These are phyloP conservation scores for Castanea mollissima DNA, from an alignment of 306 rosid genomes.

Conservation along the genomic window DNA sequence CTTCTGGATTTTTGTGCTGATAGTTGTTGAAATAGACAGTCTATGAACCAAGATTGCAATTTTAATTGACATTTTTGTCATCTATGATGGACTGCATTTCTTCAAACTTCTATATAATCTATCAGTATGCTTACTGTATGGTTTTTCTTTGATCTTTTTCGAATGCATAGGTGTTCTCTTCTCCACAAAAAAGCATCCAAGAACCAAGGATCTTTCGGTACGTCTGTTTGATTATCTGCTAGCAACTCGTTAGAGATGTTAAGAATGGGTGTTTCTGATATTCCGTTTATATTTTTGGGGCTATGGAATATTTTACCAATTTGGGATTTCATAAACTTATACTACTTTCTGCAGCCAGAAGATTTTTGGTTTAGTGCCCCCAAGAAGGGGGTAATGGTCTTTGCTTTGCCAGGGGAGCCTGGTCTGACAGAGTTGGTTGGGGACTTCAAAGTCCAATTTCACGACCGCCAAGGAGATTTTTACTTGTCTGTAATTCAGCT, in stretches of 20 bases:
- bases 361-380: conserved; percentile 97
- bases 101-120: background rate
- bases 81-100: background rate
- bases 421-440: conserved; percentile 89
- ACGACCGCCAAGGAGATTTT: conserved; percentile 96
- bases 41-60: background rate
- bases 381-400: conserved; percentile 97
- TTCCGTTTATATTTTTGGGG: conserved; percentile 1
- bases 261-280: conserved; percentile 11
- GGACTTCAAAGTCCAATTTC: conserved; percentile 95
- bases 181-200: conserved; percentile 88
- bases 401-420: conserved; percentile 95
- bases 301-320: conserved; percentile 18
- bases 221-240: conserved; percentile 34
- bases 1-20: background rate
- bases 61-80: background rate
- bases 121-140: conserved; percentile 5
- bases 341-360: conserved; percentile 61
- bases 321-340: background rate
- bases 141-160: conserved; percentile 20
- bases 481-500: conserved; percentile 60
- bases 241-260: conserved; percentile 10
- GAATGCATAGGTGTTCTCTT: conserved; percentile 74
- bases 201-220: conserved; percentile 93
- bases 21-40: background rate